These are phyloP conservation scores for Backusella westeae DNA, from an alignment of 192 early-diverging fungal genomes.

Conservation along the genomic window DNA sequence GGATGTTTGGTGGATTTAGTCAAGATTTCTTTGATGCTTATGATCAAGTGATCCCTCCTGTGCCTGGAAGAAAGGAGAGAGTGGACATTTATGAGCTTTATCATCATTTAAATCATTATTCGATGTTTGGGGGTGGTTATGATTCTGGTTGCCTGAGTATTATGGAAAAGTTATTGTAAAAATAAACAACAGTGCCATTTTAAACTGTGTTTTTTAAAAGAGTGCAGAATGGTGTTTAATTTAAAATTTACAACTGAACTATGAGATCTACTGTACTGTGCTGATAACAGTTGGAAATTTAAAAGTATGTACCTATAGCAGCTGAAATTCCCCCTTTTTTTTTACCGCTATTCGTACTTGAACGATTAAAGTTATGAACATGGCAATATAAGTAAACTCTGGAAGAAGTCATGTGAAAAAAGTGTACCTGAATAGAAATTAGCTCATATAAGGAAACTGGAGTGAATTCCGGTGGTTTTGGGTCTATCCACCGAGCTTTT, in stretches of 20 bases:
- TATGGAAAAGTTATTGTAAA: neutral
- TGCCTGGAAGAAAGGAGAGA: neutral
- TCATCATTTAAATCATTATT: conserved; percentile 11
- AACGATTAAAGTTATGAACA: too few relatives aligned
- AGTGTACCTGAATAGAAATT: too few relatives aligned
- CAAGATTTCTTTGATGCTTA: neutral
- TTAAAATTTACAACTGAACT: too few relatives aligned
- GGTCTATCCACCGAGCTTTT: neutral
- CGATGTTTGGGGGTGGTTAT: conserved; percentile 6
- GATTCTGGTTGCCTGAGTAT: neutral
- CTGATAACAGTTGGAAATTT: too few relatives aligned
- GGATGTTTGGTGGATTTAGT: conserved; percentile 1
- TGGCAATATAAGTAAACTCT: too few relatives aligned
- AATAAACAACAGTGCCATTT: neutral
- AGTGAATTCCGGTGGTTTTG: neutral
- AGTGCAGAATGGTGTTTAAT: neutral
- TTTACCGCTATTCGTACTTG: too few relatives aligned
- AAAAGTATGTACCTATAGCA: too few relatives aligned
- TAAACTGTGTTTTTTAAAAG: neutral
- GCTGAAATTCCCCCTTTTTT: too few relatives aligned
- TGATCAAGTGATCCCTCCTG: neutral
- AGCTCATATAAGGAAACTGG: too few relatives aligned
- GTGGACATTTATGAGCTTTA: neutral
- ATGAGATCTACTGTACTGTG: neutral
- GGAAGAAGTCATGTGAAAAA: too few relatives aligned